These are phyloP conservation scores for Aegilops longissima DNA, from an alignment of 176 grass and related monocot species.

Conservation along the genomic window DNA sequence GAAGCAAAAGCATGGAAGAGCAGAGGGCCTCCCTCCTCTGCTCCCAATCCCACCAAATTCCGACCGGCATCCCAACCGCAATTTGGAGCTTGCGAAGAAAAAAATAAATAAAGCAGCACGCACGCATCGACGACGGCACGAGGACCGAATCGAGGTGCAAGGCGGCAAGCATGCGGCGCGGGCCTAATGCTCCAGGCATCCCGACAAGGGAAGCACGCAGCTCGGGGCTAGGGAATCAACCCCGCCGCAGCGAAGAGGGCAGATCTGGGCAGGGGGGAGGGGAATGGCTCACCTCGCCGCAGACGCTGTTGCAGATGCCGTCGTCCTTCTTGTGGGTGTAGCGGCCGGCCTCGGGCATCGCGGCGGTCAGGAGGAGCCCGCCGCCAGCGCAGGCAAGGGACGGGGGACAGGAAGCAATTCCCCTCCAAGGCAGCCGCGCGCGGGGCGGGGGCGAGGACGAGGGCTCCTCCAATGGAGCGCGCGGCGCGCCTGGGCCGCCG, in stretches of 20 bases:
- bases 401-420: background rate
- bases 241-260: background rate
- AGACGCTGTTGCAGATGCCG: conserved; percentile 73
- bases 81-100: background rate
- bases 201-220: background rate
- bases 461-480: conserved; percentile 26
- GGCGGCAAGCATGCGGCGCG: background rate
- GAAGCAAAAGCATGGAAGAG: conserved; percentile 21
- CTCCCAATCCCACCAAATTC: background rate
- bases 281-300: conserved; percentile 62
- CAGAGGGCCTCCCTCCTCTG: background rate
- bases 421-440: background rate
- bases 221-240: conserved; percentile 1
- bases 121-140: background rate
- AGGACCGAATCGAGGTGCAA: background rate
- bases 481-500: background rate
- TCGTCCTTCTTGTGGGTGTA: conserved; percentile 85
- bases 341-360: conserved; percentile 64
- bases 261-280: conserved; percentile 41
- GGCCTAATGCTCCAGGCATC: conserved; percentile 29
- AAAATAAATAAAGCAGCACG: background rate
- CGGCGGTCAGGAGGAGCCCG: background rate
- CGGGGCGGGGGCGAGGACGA: background rate
- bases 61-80: conserved; percentile 15
- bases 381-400: background rate